Percentiles rank a stretch among this genome's conserved stretches.
These are phyloP conservation scores for Moesziomyces sp. DNA, from an alignment of 1,284 basidiomycete species.

Conservation along the genomic window DNA sequence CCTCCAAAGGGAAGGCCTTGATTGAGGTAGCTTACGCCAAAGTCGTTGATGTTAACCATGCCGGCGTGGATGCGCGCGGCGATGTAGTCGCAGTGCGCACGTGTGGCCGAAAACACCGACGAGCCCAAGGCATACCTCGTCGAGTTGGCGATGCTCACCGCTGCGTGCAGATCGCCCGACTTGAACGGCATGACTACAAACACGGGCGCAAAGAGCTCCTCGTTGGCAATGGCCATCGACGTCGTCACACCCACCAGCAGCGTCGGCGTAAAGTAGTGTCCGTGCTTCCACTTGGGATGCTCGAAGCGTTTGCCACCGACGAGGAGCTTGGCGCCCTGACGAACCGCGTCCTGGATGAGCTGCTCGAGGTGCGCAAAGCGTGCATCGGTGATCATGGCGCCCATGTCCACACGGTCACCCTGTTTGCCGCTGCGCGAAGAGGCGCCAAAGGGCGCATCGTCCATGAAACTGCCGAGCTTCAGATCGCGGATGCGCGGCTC, in stretches of 20 bases:
- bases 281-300: conserved; percentile 76
- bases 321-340: conserved; percentile 77
- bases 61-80: conserved; percentile 85
- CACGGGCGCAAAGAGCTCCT: conserved; percentile 64
- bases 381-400: conserved; percentile 80
- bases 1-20: conserved; percentile 96
- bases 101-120: conserved; percentile 88
- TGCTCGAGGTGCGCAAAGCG: conserved; percentile 77
- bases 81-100: conserved; percentile 79
- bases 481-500: conserved; percentile 51
- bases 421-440: background rate
- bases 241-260: conserved; percentile 82
- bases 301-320: conserved; percentile 76
- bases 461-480: conserved; percentile 56
- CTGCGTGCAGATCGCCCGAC: conserved; percentile 83
- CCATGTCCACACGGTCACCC: conserved; percentile 74
- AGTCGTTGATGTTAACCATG: conserved; percentile 92
- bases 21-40: conserved; percentile 87
- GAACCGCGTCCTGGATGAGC: conserved; percentile 78
- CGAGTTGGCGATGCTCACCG: conserved; percentile 84
- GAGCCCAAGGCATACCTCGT: conserved; percentile 92
- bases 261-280: conserved; percentile 85
- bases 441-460: conserved; percentile 55
- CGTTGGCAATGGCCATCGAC: conserved; percentile 61
- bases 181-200: conserved; percentile 61